Evolutionary conservation across 176 grass and related monocot genomes (phyloP).

Genomic region (Hsuehochloa calcarea): DNA sequence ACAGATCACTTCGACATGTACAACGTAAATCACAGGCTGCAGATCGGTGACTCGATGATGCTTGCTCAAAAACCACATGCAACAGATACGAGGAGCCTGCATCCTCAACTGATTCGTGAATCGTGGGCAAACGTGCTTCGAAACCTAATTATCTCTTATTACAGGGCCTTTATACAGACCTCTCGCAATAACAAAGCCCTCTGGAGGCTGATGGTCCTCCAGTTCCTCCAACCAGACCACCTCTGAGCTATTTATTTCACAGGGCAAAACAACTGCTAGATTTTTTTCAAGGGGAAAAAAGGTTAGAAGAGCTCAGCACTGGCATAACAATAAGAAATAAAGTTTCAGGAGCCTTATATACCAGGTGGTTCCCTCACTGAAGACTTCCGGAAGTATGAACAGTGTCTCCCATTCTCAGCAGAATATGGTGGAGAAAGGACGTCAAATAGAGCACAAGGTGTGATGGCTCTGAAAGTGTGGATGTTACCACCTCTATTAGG

Average conservation of each 20-base stretch:
- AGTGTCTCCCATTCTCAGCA: slow-evolving; percentile 71
- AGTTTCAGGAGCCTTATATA: slow-evolving; percentile 35
- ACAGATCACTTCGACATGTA: slow-evolving; percentile 38
- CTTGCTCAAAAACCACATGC: slow-evolving; percentile 16
- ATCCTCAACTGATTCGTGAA: slow-evolving; percentile 8
- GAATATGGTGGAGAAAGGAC: slow-evolving; percentile 92
- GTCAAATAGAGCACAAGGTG: slow-evolving; percentile 93
- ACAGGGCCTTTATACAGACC: slow-evolving; percentile 83
- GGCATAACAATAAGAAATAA: background rate
- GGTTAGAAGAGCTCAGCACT: slow-evolving; percentile 20
- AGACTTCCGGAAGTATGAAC: slow-evolving; percentile 81
- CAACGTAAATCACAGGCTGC: slow-evolving; percentile 35
- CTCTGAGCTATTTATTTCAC: slow-evolving; percentile 58
- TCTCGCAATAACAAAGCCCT: slow-evolving; percentile 87
- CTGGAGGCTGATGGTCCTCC: slow-evolving; percentile 77
- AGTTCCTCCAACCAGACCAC: slow-evolving; percentile 85
- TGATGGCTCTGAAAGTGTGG: slow-evolving; percentile 89
- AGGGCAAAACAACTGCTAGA: slow-evolving; percentile 48
- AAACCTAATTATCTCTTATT: slow-evolving; percentile 54
- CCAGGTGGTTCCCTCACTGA: slow-evolving; percentile 45
- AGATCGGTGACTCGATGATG: slow-evolving; percentile 14
- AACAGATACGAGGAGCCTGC: slow-evolving; percentile 14
- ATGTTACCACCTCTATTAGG: slow-evolving; percentile 87
- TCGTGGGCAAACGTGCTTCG: slow-evolving; percentile 16
- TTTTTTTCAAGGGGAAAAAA: background rate